Conservation (phyloP, 331 rosid genomes). For the Quercus tomentella region DNA sequence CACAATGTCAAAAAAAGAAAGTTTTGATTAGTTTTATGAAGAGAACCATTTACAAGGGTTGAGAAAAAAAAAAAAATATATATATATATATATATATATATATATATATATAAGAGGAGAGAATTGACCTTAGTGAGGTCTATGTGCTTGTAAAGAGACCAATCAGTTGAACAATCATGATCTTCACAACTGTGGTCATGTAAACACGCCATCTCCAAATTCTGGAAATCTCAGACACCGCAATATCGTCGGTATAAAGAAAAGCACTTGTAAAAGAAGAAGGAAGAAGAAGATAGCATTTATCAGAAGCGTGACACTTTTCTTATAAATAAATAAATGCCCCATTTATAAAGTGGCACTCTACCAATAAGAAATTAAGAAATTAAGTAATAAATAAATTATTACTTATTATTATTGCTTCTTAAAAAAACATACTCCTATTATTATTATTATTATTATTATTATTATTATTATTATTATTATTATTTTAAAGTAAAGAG, state of each 20-base stretch:
- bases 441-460: too few species aligned
- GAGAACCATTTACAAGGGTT: neutral
- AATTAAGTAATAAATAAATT: too few species aligned
- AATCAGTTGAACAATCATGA: constrained; percentile 79
- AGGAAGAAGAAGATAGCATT: neutral
- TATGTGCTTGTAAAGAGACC: constrained; percentile 88
- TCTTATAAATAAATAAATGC: too few species aligned
- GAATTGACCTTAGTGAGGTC: constrained; percentile 72
- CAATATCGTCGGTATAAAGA: neutral
- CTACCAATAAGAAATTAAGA: neutral
- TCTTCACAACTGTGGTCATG: constrained; percentile 93
- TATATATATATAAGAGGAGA: neutral
- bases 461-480: too few species aligned
- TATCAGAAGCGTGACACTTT: neutral
- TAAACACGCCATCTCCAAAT: constrained; percentile 68
- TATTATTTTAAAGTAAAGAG: too few species aligned
- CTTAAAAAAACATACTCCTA: too few species aligned
- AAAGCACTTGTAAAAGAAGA: neutral
- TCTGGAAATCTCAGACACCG: neutral
- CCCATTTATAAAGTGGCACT: neutral
- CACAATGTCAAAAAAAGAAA: neutral
- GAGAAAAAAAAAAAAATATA: neutral
- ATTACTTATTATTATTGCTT: too few species aligned
- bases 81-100: too few species aligned
- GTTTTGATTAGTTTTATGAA: neutral